Percentiles rank a stretch among this genome's conserved stretches.
phyloP scores from a whole-genome alignment of 805 yeast species.

The Spathaspora passalidarum region DNA sequence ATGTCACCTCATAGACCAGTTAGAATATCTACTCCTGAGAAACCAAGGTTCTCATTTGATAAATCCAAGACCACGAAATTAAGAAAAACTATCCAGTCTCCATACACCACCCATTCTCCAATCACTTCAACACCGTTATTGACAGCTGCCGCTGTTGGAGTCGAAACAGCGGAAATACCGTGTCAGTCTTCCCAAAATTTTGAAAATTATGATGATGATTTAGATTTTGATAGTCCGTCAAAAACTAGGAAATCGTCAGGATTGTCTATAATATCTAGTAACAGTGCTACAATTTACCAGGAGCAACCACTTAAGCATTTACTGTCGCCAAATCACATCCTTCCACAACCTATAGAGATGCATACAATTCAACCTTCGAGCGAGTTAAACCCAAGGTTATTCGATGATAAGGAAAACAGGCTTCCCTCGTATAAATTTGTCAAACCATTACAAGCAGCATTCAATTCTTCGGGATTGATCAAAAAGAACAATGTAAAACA shows the following conservation, averaged over 20 bases:
- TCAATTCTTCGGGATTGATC: slow-evolving; percentile 69
- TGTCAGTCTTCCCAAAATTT: not conserved
- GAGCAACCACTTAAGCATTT: not conserved
- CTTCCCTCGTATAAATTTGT: slow-evolving; percentile 56
- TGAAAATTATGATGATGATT: slow-evolving; percentile 23
- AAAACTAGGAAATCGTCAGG: slow-evolving; percentile 24
- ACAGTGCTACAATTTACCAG: slow-evolving; percentile 18
- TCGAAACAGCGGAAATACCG: not conserved
- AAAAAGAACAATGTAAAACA: slow-evolving; percentile 38
- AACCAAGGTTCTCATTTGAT: slow-evolving; percentile 8
- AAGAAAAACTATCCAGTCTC: slow-evolving; percentile 11
- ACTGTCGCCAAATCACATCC: not conserved
- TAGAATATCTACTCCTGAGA: slow-evolving; percentile 10
- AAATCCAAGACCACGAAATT: slow-evolving; percentile 11
- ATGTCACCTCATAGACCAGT: slow-evolving; percentile 27
- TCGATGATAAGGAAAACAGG: slow-evolving; percentile 38
- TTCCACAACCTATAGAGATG: not conserved
- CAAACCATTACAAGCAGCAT: slow-evolving; percentile 83
- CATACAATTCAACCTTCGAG: not conserved
- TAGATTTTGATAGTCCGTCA: slow-evolving; percentile 30
- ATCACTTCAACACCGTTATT: slow-evolving; percentile 9
- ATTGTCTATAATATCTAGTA: slow-evolving; percentile 7
- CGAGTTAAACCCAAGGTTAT: not conserved
- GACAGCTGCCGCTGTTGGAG: not conserved
- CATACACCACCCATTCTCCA: slow-evolving; percentile 7